Percentiles rank a stretch among this genome's conserved stretches.
These are phyloP conservation scores for Daldinia bambusicola DNA, from an alignment of 495 filamentous ascomycete genomes.

Conservation along the genomic window DNA sequence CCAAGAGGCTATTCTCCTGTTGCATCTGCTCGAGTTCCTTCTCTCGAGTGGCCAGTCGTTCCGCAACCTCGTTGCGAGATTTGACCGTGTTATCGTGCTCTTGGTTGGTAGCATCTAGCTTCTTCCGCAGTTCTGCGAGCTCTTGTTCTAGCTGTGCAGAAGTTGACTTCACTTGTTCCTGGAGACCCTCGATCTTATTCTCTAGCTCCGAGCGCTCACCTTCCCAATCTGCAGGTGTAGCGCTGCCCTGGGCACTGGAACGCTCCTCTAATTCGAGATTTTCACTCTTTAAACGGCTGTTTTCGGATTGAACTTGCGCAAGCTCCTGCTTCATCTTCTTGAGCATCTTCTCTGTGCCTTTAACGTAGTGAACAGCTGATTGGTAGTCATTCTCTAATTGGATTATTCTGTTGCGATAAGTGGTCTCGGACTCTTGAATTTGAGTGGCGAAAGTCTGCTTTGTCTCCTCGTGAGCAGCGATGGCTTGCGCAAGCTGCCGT, in stretches of 20 bases:
- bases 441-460: constrained; percentile 78
- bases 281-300: constrained; percentile 82
- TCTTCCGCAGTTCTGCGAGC: constrained; percentile 70
- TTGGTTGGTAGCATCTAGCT: constrained; percentile 69
- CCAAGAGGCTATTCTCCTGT: constrained; percentile 80
- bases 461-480: constrained; percentile 84
- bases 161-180: constrained; percentile 72
- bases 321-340: constrained; percentile 98
- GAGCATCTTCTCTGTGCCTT: constrained; percentile 98
- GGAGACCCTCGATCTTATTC: constrained; percentile 71
- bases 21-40: constrained; percentile 82
- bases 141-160: constrained; percentile 75
- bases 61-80: constrained; percentile 65
- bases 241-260: constrained; percentile 52
- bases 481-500: constrained; percentile 80
- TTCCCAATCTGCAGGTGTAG: constrained; percentile 74
- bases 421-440: constrained; percentile 82
- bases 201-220: constrained; percentile 74
- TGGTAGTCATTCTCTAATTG: constrained; percentile 97
- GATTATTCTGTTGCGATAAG: constrained; percentile 89
- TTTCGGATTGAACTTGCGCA: constrained; percentile 84
- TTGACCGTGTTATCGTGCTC: constrained; percentile 73
- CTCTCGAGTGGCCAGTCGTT: constrained; percentile 68
- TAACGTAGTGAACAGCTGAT: constrained; percentile 99
- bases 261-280: constrained; percentile 69